Evolutionary conservation across 208 protist species (phyloP), one percentile per base, ranked within the genome.

Genomic region (Vickermania ingenoplastis): DNA sequence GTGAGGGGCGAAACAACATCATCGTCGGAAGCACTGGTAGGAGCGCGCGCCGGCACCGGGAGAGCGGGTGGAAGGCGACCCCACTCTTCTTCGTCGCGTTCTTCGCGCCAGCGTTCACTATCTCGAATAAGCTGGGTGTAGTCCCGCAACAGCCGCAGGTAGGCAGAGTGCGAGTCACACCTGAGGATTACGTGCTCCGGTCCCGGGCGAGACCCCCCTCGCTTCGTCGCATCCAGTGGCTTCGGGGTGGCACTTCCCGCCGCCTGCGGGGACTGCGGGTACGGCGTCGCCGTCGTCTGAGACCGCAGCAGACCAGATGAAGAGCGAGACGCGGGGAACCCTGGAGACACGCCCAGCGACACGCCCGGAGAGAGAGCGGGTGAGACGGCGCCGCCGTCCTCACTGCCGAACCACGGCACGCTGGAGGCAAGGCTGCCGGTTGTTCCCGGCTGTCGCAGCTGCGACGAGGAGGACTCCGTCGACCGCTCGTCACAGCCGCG

Each of bases 1-100:
- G 26, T 28, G 54, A 45, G 13, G 29, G 26, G 5, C 29, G 54
- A 57, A 17, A 57, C 13, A 11, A 74, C 41, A 49, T 69, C 63
- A 2, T 57, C 48, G 30, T 69, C 62, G 17, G 36, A 45, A 17
- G 17, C 36, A 7, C 7, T n/a, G 17, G 36, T 7, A 7, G 7
- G 11, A n/a, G 36, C 7, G 17, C 11, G 36, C 7, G 36, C 17
- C 17, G 36, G 7, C 36, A 7, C 36, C 36, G 17, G 11, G 11
- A 17, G 36, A 7, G 17, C 36, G 36, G 11, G 36, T 17, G 17
- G 36, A 17, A 7, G 11, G 36, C 17, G 36, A n/a, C 36, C 11
- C 7, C 36, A 7, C 7, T 45, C 11, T 17, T 45, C 11, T 7
- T 45, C 36, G 7, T 45, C 36, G 11, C 17, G 36, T 17, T 7